Conservation (phyloP, 2,329 filamentous ascomycete species). For the Periconia sp. region DNA sequence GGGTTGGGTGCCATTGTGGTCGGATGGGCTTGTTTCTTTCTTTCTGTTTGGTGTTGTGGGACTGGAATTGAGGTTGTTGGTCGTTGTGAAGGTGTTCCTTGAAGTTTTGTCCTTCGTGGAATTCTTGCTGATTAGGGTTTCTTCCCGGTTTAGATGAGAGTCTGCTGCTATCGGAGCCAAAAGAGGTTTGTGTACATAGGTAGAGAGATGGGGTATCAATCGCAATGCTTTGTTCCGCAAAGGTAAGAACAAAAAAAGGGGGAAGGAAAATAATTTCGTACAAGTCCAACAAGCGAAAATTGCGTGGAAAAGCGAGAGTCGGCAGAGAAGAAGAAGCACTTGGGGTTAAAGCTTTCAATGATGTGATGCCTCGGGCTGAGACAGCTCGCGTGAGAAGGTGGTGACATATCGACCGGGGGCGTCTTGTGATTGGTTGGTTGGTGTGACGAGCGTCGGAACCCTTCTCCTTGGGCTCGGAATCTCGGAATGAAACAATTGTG, state of each 20-base stretch:
- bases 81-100: too few relatives aligned
- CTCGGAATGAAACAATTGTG: not conserved
- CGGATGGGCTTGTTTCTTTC: not conserved
- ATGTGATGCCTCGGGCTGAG: not conserved
- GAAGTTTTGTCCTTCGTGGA: too few relatives aligned
- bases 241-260: not conserved
- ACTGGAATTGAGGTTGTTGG: too few relatives aligned
- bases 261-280: not conserved
- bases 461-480: not conserved
- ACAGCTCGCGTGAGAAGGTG: conserved; percentile 1
- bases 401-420: conserved; percentile 9
- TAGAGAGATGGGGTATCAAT: too few relatives aligned
- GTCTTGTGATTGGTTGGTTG: not conserved
- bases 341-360: not conserved
- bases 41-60: too few relatives aligned
- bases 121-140: too few relatives aligned
- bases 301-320: not conserved
- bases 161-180: too few relatives aligned
- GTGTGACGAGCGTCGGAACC: not conserved
- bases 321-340: not conserved
- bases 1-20: not conserved
- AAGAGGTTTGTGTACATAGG: too few relatives aligned
- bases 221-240: not conserved
- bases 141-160: too few relatives aligned
- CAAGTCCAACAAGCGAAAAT: not conserved